Conservation (phyloP, 2,329 filamentous ascomycete genomes). For the Xylariaceae sp. region DNA sequence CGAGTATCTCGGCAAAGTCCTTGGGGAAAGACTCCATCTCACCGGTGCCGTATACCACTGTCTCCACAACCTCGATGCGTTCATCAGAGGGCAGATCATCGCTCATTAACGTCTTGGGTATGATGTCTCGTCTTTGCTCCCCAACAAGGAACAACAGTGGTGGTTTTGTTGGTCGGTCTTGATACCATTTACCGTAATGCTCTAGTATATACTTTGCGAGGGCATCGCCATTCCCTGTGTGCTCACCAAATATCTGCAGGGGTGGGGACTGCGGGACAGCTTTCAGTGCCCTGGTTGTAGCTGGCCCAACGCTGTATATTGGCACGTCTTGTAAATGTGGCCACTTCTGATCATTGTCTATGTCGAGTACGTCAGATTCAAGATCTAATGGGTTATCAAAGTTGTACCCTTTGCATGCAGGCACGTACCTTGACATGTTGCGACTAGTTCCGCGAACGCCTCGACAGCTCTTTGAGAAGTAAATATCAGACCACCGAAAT, state of each 20-base stretch:
- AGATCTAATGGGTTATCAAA: slow-evolving; percentile 16
- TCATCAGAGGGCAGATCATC: slow-evolving; percentile 42
- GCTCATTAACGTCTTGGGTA: slow-evolving; percentile 73
- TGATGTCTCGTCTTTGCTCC: slow-evolving; percentile 84
- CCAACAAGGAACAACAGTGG: slow-evolving; percentile 84
- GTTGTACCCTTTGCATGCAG: background rate
- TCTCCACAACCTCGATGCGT: slow-evolving; percentile 68
- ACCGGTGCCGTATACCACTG: slow-evolving; percentile 81
- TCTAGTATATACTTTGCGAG: slow-evolving; percentile 74
- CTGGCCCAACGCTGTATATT: slow-evolving; percentile 76
- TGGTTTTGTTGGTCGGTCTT: slow-evolving; percentile 43
- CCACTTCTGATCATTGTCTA: slow-evolving; percentile 35
- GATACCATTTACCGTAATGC: slow-evolving; percentile 63
- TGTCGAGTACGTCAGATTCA: slow-evolving; percentile 23
- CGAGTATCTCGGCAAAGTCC: slow-evolving; percentile 56
- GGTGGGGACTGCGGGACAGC: slow-evolving; percentile 48
- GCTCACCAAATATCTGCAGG: slow-evolving; percentile 68
- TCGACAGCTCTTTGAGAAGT: slow-evolving; percentile 82
- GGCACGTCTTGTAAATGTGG: slow-evolving; percentile 54
- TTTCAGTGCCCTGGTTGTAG: slow-evolving; percentile 70
- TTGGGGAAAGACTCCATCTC: slow-evolving; percentile 74
- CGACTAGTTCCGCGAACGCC: slow-evolving; percentile 63
- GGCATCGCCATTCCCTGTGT: slow-evolving; percentile 80
- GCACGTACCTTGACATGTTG: slow-evolving; percentile 42
- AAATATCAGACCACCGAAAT: slow-evolving; percentile 76